Percentiles rank a stretch among this genome's conserved stretches.
These are phyloP conservation scores for Mesembryanthemum crystallinum DNA, from an alignment of 148 eudicot genomes.

Conservation along the genomic window DNA sequence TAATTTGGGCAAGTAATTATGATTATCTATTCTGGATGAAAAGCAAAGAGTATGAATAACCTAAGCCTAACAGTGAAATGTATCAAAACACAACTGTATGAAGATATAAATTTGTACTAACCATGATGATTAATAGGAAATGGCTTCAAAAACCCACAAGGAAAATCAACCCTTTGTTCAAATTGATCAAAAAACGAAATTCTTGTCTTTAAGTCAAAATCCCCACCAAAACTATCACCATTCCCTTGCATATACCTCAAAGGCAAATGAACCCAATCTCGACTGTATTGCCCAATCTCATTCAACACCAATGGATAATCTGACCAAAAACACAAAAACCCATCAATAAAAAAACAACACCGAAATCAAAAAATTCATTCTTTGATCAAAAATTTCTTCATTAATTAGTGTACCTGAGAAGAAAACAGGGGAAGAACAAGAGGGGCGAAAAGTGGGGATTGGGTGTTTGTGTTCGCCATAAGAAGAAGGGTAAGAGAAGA, in stretches of 20 bases:
- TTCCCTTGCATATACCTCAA: slow-evolving; percentile 55
- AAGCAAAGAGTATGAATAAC: neutral
- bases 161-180: slow-evolving; percentile 39
- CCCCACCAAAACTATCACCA: slow-evolving; percentile 62
- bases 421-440: slow-evolving; percentile 81
- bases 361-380: neutral
- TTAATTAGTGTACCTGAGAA: too few relatives aligned
- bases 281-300: slow-evolving; percentile 42
- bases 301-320: slow-evolving; percentile 58
- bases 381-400: too few relatives aligned
- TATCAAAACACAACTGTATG: neutral
- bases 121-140: slow-evolving; percentile 60
- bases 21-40: too few relatives aligned
- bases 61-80: neutral
- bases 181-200: slow-evolving; percentile 52
- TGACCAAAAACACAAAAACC: slow-evolving; percentile 24
- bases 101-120: slow-evolving; percentile 25
- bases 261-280: slow-evolving; percentile 31
- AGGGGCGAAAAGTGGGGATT: slow-evolving; percentile 68
- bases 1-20: too few relatives aligned
- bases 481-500: slow-evolving; percentile 70
- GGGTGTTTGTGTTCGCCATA: slow-evolving; percentile 84
- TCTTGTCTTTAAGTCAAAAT: slow-evolving; percentile 50
- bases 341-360: neutral
- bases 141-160: slow-evolving; percentile 77